Conservation (phyloP, 2,329 filamentous ascomycete species). For the Cladosporium austrohemisphaericum region DNA sequence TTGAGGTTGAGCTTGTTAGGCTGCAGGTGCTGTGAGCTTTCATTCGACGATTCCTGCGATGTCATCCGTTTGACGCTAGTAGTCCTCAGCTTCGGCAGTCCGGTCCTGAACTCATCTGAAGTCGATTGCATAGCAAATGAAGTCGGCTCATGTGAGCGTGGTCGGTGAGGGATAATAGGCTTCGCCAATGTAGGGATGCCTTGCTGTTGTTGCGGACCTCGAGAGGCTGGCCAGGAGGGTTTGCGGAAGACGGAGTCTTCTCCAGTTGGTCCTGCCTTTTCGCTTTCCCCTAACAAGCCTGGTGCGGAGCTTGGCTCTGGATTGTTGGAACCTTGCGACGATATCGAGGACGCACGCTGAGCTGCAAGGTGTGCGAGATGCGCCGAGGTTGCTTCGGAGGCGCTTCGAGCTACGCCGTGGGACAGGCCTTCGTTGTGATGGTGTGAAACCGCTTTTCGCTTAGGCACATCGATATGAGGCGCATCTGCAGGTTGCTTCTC, state of each 20-base stretch:
- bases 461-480: constrained; percentile 38
- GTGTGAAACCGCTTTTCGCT: constrained; percentile 41
- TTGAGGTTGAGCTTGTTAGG: constrained; percentile 38
- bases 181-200: constrained; percentile 23
- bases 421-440: constrained; percentile 11
- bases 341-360: background rate
- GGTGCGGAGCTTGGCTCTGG: constrained; percentile 8
- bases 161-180: constrained; percentile 16
- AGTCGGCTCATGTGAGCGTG: constrained; percentile 7
- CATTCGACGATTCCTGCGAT: constrained; percentile 36
- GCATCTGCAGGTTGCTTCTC: constrained; percentile 23
- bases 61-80: constrained; percentile 46
- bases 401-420: constrained; percentile 13
- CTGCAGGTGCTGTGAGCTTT: background rate
- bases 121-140: constrained; percentile 1
- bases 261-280: constrained; percentile 4
- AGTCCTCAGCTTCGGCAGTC: constrained; percentile 27
- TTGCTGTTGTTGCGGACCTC: constrained; percentile 15
- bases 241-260: constrained; percentile 28
- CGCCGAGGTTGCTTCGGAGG: constrained; percentile 16
- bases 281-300: background rate
- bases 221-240: constrained; percentile 33
- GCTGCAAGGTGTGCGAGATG: constrained; percentile 17
- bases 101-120: constrained; percentile 5
- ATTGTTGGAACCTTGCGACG: background rate